These are phyloP conservation scores for Nakazawaea holstii DNA, from an alignment of 805 yeast genomes.

Conservation along the genomic window DNA sequence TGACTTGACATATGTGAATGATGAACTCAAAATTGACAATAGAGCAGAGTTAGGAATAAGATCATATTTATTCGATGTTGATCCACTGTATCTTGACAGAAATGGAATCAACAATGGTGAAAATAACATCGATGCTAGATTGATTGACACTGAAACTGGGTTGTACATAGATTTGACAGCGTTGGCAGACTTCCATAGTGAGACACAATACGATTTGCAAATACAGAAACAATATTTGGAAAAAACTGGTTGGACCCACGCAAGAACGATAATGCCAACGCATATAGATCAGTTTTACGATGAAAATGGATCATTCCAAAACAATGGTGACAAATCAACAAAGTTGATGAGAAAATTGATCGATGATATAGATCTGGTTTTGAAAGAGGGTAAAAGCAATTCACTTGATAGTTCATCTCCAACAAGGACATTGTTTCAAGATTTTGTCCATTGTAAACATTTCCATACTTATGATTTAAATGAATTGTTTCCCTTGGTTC, in stretches of 20 bases:
- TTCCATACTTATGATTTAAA: conserved; percentile 18
- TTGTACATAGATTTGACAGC: conserved; percentile 59
- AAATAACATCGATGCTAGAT: conserved; percentile 56
- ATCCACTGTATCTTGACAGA: conserved; percentile 29
- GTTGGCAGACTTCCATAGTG: conserved; percentile 28
- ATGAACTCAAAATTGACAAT: conserved; percentile 39
- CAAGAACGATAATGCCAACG: conserved; percentile 5
- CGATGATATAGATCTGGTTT: not conserved
- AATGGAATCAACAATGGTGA: conserved; percentile 38
- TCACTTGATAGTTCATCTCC: conserved; percentile 1
- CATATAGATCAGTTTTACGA: conserved; percentile 4
- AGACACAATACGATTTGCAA: not conserved
- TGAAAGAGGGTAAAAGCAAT: not conserved
- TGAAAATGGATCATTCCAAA: not conserved
- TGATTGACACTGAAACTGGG: conserved; percentile 56
- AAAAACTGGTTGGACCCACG: conserved; percentile 6
- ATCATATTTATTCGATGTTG: conserved; percentile 7
- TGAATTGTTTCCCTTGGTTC: conserved; percentile 39
- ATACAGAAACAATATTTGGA: conserved; percentile 6
- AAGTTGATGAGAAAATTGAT: not conserved
- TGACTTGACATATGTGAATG: conserved; percentile 39
- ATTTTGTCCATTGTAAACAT: conserved; percentile 11
- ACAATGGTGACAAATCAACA: not conserved
- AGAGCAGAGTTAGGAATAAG: conserved; percentile 20
- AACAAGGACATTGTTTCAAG: not conserved